phyloP scores from a whole-genome alignment of 2,329 filamentous ascomycete genomes.

The Simplicillium aogashimaense region DNA sequence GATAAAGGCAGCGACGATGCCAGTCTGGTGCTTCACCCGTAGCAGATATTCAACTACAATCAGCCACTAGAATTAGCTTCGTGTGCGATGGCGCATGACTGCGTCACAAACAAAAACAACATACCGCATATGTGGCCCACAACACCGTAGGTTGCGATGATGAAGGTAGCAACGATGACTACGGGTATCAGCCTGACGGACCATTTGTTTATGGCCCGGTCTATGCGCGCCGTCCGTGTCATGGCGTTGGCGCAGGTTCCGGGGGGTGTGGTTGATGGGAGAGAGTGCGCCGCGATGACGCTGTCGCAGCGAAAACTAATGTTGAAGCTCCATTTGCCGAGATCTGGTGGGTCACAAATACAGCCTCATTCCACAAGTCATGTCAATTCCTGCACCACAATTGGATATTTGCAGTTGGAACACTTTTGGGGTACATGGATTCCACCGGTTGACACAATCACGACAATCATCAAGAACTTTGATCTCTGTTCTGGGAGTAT shows the following conservation, averaged over 20 bases:
- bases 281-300: no score
- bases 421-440: conserved; percentile 10
- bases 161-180: conserved; percentile 55
- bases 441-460: conserved; percentile 10
- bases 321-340: no score
- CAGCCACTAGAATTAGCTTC: conserved; percentile 6
- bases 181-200: conserved; percentile 54
- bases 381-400: no score
- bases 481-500: conserved; percentile 5
- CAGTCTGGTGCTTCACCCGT: conserved; percentile 30
- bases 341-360: no score
- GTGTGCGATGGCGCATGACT: conserved; percentile 3
- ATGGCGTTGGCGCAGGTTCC: conserved; percentile 18
- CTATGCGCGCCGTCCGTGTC: conserved; percentile 16
- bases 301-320: no score
- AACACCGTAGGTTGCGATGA: conserved; percentile 62
- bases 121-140: conserved; percentile 58
- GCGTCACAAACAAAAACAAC: neutral
- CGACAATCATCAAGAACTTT: conserved; percentile 4
- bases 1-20: conserved; percentile 59
- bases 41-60: conserved; percentile 62
- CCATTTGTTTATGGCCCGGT: conserved; percentile 20
- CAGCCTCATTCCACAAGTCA: no score
- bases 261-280: neutral
- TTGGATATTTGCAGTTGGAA: no score